Percentiles rank a stretch among this genome's conserved stretches.
phyloP scores from a whole-genome alignment of 768 basidiomycete genomes.

The Sistotremastrum niveocremeum region DNA sequence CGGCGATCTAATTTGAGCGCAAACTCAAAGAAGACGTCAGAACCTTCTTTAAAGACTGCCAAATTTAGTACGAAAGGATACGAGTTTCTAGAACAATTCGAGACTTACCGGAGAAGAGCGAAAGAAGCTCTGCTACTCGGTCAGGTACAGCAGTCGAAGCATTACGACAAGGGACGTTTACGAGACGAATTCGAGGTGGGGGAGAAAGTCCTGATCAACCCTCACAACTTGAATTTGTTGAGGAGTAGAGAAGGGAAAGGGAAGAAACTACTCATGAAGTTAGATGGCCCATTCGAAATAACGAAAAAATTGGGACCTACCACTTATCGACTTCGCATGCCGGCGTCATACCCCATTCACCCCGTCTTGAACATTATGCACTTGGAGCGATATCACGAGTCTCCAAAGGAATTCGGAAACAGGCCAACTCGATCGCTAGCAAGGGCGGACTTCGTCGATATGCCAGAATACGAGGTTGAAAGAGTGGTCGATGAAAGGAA shows the following conservation, averaged over 20 bases:
- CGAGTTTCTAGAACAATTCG: constrained; percentile 4
- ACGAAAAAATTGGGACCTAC: constrained; percentile 14
- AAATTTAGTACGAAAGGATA: no score
- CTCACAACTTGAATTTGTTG: constrained; percentile 12
- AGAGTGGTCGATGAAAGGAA: constrained; percentile 11
- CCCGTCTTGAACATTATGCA: constrained; percentile 22
- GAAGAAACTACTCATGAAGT: constrained; percentile 15
- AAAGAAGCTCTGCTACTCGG: constrained; percentile 4
- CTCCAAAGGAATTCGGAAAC: constrained; percentile 13
- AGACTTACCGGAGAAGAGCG: constrained; percentile 3
- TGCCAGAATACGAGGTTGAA: constrained; percentile 13
- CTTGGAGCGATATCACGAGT: constrained; percentile 14
- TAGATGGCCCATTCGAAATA: constrained; percentile 21
- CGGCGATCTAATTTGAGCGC: background rate
- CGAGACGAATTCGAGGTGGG: constrained; percentile 15
- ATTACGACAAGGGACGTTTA: constrained; percentile 9
- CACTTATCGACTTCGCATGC: constrained; percentile 17
- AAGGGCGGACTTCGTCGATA: constrained; percentile 6
- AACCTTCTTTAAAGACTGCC: background rate
- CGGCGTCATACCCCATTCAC: constrained; percentile 17
- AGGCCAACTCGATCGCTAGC: constrained; percentile 4
- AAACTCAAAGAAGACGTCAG: background rate
- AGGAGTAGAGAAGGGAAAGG: constrained; percentile 15
- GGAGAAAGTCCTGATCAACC: constrained; percentile 17
- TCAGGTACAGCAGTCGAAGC: constrained; percentile 6